A percentile compares a stretch with the other conserved stretches of the same genome.
Evolutionary conservation across 1,284 basidiomycete genomes (phyloP).

Genomic region (Athelia psychrophila): DNA sequence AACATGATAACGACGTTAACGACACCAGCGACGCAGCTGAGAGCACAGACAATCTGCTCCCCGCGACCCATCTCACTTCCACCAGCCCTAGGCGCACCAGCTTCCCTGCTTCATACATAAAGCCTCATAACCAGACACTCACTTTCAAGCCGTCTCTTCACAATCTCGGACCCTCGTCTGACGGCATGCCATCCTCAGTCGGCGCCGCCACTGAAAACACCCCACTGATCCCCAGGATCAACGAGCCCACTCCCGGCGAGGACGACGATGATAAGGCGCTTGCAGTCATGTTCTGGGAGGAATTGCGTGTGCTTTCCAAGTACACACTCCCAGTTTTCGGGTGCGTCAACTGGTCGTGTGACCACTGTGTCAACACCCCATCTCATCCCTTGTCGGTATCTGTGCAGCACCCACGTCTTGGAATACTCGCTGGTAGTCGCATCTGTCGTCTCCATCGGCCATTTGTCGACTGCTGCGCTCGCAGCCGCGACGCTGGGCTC

Average conservation of each 20-base stretch:
- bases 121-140: slow-evolving; percentile 14
- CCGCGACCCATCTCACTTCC: slow-evolving; percentile 7
- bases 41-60: slow-evolving; percentile 4
- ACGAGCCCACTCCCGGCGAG: slow-evolving; percentile 32
- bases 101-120: slow-evolving; percentile 28
- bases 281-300: slow-evolving; percentile 49
- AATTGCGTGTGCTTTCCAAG: slow-evolving; percentile 54
- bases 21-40: not conserved
- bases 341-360: slow-evolving; percentile 32
- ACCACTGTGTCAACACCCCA: not conserved
- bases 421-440: slow-evolving; percentile 76
- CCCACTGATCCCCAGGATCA: slow-evolving; percentile 45
- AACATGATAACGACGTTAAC: too few species aligned
- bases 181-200: slow-evolving; percentile 13
- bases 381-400: slow-evolving; percentile 1
- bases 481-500: slow-evolving; percentile 85
- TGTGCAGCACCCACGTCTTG: slow-evolving; percentile 62
- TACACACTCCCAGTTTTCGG: slow-evolving; percentile 70
- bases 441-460: slow-evolving; percentile 82
- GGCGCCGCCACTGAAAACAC: slow-evolving; percentile 41
- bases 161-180: not conserved
- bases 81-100: slow-evolving; percentile 24
- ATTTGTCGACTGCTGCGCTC: slow-evolving; percentile 79
- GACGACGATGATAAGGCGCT: slow-evolving; percentile 19
- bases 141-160: not conserved